Percentiles rank a stretch among this genome's conserved stretches.
These are phyloP conservation scores for Eleusine coracana DNA, from an alignment of 176 grass and related monocot species.

Conservation along the genomic window DNA sequence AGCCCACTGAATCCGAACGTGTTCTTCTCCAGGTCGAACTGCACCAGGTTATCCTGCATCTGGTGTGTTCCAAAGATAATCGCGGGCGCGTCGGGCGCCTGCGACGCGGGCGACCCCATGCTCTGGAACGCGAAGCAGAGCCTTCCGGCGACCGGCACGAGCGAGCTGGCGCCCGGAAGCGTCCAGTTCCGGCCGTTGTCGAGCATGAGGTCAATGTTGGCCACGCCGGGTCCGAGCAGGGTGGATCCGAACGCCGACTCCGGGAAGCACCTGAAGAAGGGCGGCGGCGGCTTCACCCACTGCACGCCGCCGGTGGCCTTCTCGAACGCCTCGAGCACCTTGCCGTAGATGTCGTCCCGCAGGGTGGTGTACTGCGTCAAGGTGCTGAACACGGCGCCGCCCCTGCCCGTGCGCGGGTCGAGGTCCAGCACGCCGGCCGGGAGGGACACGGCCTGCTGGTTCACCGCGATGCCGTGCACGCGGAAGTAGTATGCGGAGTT, in stretches of 20 bases:
- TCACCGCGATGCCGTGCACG: slow-evolving; percentile 36
- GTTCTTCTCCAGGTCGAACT: slow-evolving; percentile 39
- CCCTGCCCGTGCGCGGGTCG: not conserved
- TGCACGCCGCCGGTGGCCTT: not conserved
- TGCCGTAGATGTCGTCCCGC: slow-evolving; percentile 31
- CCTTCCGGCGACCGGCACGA: not conserved
- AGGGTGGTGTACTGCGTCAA: slow-evolving; percentile 22
- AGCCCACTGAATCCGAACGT: slow-evolving; percentile 29
- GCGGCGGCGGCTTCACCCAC: not conserved
- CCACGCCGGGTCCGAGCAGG: slow-evolving; percentile 12
- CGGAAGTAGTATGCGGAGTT: slow-evolving; percentile 58
- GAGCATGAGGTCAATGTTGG: slow-evolving; percentile 45
- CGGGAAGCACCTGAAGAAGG: slow-evolving; percentile 34
- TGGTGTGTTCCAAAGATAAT: slow-evolving; percentile 36
- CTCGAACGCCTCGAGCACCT: slow-evolving; percentile 14
- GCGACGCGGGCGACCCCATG: not conserved
- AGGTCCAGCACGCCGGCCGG: slow-evolving; percentile 14
- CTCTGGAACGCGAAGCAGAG: slow-evolving; percentile 35
- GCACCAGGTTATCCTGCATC: slow-evolving; percentile 40
- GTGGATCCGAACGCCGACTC: not conserved
- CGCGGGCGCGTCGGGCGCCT: slow-evolving; percentile 23
- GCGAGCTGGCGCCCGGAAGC: slow-evolving; percentile 26
- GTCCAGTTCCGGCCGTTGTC: slow-evolving; percentile 23
- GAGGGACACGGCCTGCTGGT: not conserved
- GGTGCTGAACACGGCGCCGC: slow-evolving; percentile 41